Conservation (phyloP, 192 early-diverging fungal species). For the Backusella westeae region DNA sequence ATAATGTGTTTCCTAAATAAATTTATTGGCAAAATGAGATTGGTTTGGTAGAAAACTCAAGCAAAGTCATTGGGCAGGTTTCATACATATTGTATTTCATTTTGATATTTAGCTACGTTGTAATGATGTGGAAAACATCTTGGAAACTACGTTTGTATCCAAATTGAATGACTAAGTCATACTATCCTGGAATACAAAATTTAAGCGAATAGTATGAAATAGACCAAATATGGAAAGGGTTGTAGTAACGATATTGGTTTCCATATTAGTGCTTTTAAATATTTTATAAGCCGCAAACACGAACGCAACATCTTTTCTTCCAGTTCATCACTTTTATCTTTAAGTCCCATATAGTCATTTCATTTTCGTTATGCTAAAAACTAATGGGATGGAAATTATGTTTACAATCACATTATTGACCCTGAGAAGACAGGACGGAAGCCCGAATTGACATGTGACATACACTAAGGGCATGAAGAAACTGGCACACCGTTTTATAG, state of each 20-base stretch:
- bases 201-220: neutral
- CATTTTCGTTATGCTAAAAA: neutral
- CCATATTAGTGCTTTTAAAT: neutral
- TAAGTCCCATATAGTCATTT: neutral
- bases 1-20: too few relatives aligned
- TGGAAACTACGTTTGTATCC: too few relatives aligned
- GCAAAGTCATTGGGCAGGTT: too few relatives aligned
- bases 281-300: neutral
- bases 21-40: too few relatives aligned
- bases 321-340: neutral
- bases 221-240: neutral
- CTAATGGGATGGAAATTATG: neutral
- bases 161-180: too few relatives aligned
- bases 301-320: neutral
- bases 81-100: too few relatives aligned
- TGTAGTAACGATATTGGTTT: neutral
- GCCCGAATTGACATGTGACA: neutral
- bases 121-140: too few relatives aligned
- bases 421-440: neutral
- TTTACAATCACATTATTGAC: neutral
- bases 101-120: too few relatives aligned
- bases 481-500: neutral
- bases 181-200: too few relatives aligned
- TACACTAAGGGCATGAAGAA: neutral
- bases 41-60: too few relatives aligned